A percentile compares a stretch with the other conserved stretches of the same genome.
phyloP scores from a whole-genome alignment of 2,329 filamentous ascomycete genomes.

The Neofusicoccum cordaticola region DNA sequence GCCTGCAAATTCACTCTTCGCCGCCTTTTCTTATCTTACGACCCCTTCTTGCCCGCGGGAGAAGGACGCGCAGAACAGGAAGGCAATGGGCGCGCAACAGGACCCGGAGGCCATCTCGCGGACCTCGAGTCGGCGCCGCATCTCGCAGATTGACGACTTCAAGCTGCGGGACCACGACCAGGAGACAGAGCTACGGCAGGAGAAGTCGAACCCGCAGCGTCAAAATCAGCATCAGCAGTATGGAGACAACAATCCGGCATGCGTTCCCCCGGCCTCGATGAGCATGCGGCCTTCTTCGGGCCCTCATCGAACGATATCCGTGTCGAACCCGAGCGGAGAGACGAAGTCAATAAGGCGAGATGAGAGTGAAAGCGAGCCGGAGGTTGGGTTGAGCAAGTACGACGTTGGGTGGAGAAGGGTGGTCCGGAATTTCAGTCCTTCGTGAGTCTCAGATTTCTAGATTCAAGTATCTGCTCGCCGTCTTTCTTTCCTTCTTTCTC shows the following conservation, averaged over 20 bases:
- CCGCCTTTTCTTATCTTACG: not conserved
- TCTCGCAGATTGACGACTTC: not conserved
- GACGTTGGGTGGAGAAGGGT: conserved; percentile 31
- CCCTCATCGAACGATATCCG: not conserved
- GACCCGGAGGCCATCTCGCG: conserved; percentile 3
- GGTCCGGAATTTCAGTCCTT: conserved; percentile 37
- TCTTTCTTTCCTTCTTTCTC: not conserved
- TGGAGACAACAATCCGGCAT: conserved; percentile 4
- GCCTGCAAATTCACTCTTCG: not conserved
- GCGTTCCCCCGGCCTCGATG: conserved; percentile 8
- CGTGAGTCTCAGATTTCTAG: conserved; percentile 11
- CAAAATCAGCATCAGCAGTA: not conserved
- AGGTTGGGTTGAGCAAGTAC: not conserved
- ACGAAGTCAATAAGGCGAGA: not conserved
- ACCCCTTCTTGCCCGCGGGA: not conserved
- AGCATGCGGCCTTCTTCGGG: not conserved
- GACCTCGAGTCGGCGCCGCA: conserved; percentile 9
- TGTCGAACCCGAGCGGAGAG: not conserved
- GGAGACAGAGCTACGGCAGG: not conserved
- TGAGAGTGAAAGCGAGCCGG: not conserved
- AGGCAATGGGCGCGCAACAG: conserved; percentile 1
- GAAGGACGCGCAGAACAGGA: not conserved
- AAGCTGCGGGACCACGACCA: not conserved
- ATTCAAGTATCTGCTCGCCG: not conserved
- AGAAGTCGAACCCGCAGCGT: not conserved